phyloP scores from a whole-genome alignment of 306 rosid species.

The Delonix regia region DNA sequence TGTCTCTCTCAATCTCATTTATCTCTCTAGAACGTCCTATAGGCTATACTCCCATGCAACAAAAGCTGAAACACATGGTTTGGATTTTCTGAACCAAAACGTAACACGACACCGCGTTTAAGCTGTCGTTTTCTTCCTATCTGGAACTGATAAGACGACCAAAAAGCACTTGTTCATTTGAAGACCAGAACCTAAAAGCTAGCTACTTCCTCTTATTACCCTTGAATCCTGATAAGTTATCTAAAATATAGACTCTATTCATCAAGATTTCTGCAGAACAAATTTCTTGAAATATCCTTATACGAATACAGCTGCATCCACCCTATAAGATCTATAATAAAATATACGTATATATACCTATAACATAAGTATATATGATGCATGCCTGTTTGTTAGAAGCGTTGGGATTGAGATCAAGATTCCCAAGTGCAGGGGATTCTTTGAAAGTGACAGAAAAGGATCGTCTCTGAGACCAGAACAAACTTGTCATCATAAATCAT shows the following conservation, averaged over 20 bases:
- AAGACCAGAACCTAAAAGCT: neutral
- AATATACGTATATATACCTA: no score
- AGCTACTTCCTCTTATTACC: conserved; percentile 5
- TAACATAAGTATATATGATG: no score
- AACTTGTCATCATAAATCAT: neutral
- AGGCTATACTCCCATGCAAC: conserved; percentile 26
- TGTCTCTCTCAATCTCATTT: neutral
- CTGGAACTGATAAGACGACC: neutral
- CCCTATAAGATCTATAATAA: neutral
- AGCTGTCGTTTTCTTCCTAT: conserved; percentile 37
- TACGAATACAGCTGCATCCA: neutral
- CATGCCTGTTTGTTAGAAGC: neutral
- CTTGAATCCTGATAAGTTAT: conserved; percentile 35
- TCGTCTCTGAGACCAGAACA: neutral
- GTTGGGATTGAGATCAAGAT: neutral
- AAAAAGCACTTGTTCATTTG: conserved; percentile 7
- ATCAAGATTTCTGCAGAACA: conserved; percentile 11
- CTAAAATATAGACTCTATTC: neutral
- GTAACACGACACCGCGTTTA: conserved; percentile 23
- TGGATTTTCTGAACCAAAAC: conserved; percentile 33
- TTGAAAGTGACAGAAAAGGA: neutral
- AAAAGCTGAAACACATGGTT: conserved; percentile 24
- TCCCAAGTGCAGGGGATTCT: neutral
- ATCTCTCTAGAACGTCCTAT: neutral
- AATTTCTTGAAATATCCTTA: conserved; percentile 12